These are phyloP conservation scores for Tylopilus sp. DNA, from an alignment of 768 basidiomycete genomes.

Conservation along the genomic window DNA sequence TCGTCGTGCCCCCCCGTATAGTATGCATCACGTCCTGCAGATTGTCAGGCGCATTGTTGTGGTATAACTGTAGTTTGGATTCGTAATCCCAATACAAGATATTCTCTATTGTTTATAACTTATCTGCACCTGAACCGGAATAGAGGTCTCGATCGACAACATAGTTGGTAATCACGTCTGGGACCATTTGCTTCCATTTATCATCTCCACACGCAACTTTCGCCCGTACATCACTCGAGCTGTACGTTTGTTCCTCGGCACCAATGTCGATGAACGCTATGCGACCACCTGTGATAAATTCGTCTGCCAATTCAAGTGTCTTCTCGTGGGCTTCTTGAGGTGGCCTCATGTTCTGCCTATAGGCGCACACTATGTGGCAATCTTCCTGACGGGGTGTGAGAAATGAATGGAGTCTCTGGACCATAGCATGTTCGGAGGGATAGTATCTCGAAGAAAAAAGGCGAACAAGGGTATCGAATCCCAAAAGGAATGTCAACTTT, in stretches of 20 bases:
- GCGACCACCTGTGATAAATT: slow-evolving; percentile 49
- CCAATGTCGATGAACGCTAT: slow-evolving; percentile 64
- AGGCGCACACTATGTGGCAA: slow-evolving; percentile 64
- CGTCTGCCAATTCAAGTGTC: slow-evolving; percentile 34
- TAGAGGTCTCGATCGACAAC: slow-evolving; percentile 50
- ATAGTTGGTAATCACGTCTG: slow-evolving; percentile 46
- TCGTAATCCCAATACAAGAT: slow-evolving; percentile 7
- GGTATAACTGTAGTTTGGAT: neutral
- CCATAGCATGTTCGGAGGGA: slow-evolving; percentile 49
- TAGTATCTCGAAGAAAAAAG: slow-evolving; percentile 79
- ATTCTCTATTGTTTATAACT: slow-evolving; percentile 4
- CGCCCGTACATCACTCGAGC: slow-evolving; percentile 65
- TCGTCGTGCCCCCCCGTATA: neutral
- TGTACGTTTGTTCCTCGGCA: slow-evolving; percentile 51
- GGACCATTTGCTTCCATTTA: slow-evolving; percentile 48
- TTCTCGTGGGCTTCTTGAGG: slow-evolving; percentile 30
- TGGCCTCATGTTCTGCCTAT: slow-evolving; percentile 36
- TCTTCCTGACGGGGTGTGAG: slow-evolving; percentile 54
- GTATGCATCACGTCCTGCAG: slow-evolving; percentile 5
- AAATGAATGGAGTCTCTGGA: slow-evolving; percentile 50
- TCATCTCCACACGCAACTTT: slow-evolving; percentile 19
- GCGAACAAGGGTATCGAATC: slow-evolving; percentile 82
- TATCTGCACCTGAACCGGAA: neutral
- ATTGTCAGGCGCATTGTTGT: neutral
- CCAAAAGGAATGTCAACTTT: slow-evolving; percentile 69